These are phyloP conservation scores for Daldinia caldariorum DNA, from an alignment of 495 filamentous ascomycete genomes.

Conservation along the genomic window DNA sequence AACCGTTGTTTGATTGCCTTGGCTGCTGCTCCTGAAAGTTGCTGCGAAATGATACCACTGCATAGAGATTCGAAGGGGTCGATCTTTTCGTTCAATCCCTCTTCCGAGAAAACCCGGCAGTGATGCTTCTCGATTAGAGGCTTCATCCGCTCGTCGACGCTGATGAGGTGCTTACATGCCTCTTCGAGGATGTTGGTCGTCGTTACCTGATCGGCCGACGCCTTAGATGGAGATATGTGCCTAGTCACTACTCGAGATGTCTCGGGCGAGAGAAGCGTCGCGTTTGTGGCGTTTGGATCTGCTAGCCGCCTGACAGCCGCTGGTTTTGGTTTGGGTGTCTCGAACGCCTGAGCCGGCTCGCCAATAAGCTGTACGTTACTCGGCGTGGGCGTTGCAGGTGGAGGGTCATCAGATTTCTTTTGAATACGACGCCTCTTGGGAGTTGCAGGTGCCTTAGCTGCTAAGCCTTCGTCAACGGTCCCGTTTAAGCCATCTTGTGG, in stretches of 20 bases:
- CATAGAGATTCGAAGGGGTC: conserved; percentile 87
- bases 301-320: conserved; percentile 58
- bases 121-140: conserved; percentile 76
- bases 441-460: conserved; percentile 43
- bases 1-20: conserved; percentile 88
- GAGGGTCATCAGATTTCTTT: conserved; percentile 33
- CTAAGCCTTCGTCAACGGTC: conserved; percentile 13
- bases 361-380: conserved; percentile 49
- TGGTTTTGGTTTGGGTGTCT: conserved; percentile 48
- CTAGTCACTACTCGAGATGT: conserved; percentile 75
- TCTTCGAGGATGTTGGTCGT: conserved; percentile 79
- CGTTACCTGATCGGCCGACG: conserved; percentile 63
- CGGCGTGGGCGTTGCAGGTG: conserved; percentile 55
- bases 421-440: conserved; percentile 48
- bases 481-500: conserved; percentile 18
- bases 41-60: conserved; percentile 92
- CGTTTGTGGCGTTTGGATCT: conserved; percentile 68
- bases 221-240: conserved; percentile 68
- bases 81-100: conserved; percentile 81
- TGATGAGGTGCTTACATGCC: conserved; percentile 80
- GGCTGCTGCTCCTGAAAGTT: conserved; percentile 92
- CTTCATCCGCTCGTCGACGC: conserved; percentile 76
- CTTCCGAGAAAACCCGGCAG: conserved; percentile 82
- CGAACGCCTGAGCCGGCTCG: conserved; percentile 30
- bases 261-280: conserved; percentile 79